phyloP scores from a whole-genome alignment of 2,329 filamentous ascomycete genomes.

The Orbilia quercus region DNA sequence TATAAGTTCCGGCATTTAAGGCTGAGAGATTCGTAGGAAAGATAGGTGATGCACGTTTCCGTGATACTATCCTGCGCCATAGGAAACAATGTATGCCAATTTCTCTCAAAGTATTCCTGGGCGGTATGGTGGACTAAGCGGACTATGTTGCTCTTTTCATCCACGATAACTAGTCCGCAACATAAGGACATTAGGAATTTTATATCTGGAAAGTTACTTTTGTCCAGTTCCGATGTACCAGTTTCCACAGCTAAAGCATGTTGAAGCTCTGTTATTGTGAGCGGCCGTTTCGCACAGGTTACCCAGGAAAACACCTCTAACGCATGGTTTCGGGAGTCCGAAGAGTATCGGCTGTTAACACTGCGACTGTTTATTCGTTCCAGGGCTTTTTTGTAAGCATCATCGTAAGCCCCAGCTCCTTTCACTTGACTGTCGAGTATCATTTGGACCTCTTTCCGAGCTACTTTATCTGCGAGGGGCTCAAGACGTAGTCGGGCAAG shows the following conservation, averaged over 20 bases:
- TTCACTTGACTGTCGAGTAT: conserved; percentile 61
- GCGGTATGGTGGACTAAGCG: conserved; percentile 61
- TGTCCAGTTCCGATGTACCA: neutral
- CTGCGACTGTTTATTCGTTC: conserved; percentile 3
- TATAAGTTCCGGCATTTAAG: neutral
- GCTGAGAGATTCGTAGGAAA: neutral
- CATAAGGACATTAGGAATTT: conserved; percentile 49
- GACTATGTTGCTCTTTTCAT: conserved; percentile 59
- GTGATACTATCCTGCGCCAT: neutral
- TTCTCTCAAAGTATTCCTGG: conserved; percentile 59
- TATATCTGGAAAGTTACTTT: neutral
- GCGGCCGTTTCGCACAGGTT: conserved; percentile 15
- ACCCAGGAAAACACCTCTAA: conserved; percentile 1
- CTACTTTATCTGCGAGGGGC: conserved; percentile 61
- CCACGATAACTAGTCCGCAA: conserved; percentile 60
- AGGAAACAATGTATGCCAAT: neutral
- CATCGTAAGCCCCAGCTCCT: conserved; percentile 10
- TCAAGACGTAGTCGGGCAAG: conserved; percentile 63
- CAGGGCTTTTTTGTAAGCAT: conserved; percentile 8
- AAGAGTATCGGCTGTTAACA: neutral
- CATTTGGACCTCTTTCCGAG: conserved; percentile 61
- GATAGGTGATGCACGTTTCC: conserved; percentile 13
- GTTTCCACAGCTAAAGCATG: conserved; percentile 8
- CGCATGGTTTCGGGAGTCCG: neutral
- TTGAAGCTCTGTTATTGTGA: conserved; percentile 20